phyloP scores from a whole-genome alignment of 495 filamentous ascomycete species.

The Penicillium simplicissimum region DNA sequence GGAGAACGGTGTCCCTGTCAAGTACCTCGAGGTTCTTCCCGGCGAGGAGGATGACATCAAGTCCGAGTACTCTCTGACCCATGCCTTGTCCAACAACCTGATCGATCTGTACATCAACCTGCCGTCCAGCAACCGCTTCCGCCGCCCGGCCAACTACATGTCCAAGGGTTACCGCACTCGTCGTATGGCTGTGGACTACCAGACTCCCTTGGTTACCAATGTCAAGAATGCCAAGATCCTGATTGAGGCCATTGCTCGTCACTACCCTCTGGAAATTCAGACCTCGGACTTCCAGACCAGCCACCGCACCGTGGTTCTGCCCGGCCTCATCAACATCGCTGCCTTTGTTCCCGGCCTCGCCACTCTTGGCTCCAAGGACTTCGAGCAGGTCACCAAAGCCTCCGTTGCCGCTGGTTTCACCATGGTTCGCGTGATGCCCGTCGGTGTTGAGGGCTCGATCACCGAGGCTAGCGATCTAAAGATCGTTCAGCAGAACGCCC shows the following conservation, averaged over 20 bases:
- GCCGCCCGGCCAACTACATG: slow-evolving; percentile 96
- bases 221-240: slow-evolving; percentile 99
- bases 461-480: slow-evolving; percentile 72
- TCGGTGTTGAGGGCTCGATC: slow-evolving; percentile 71
- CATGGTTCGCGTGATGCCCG: slow-evolving; percentile 82
- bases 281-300: slow-evolving; percentile 87
- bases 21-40: slow-evolving; percentile 84
- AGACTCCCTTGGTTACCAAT: slow-evolving; percentile 95
- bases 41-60: slow-evolving; percentile 75
- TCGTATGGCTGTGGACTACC: slow-evolving; percentile 98
- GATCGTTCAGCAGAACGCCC: slow-evolving; percentile 73
- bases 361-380: slow-evolving; percentile 63
- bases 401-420: slow-evolving; percentile 78
- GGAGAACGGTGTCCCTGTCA: slow-evolving; percentile 83
- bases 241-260: slow-evolving; percentile 87
- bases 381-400: slow-evolving; percentile 69
- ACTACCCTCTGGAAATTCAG: slow-evolving; percentile 79
- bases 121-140: slow-evolving; percentile 94
- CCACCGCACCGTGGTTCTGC: slow-evolving; percentile 72
- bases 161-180: slow-evolving; percentile 93
- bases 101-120: slow-evolving; percentile 99
- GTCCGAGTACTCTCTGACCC: slow-evolving; percentile 92
- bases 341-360: slow-evolving; percentile 77
- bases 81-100: slow-evolving; percentile 93
- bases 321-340: slow-evolving; percentile 77